Base-by-base conservation (phyloP, 2,329 filamentous ascomycete genomes). In the Aspergillus nomiae region DNA sequence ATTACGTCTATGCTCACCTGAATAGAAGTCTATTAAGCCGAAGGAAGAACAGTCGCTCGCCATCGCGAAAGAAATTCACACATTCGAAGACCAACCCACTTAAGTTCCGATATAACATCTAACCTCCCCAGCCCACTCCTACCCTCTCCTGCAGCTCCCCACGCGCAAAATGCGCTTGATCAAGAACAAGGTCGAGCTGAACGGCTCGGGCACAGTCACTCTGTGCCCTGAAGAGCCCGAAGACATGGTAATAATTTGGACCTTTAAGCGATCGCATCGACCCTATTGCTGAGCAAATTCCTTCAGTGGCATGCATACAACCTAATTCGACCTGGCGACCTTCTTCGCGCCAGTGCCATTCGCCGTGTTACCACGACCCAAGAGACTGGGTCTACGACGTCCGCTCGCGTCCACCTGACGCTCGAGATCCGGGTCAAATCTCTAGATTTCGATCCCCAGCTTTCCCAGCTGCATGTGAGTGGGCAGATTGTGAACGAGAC, bases 271-370 rank as follows among this genome's bases (percentile, higher is more conserved):
- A 51, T 51, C 19, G 19, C 48, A n/a, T 51, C 48, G 30, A 51
- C 48, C 28, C 28, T 43, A 48, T 50, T 21, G 14, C 50, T 24
- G 34, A 53, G 56, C 66, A 69, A 48, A 65, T 41, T 14, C 21
- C 46, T 53, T 43, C 65, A 89, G 87, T 92, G 90, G 90, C 89
- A 91, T 73, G 86, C 87, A 67, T 91, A 89, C 81, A 92, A 92
- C 76, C 83, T 92, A 46, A 90, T 92, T 71, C 85, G 87, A 60
- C 84, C 87, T 6, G 81, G 80, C 65, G 90, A 92, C 70, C 81
- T 86, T 56, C 82, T 92, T 43, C 86, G 86, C 67, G 89, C 89
- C 63, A 86, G 84, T 61, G 89, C 90, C 38, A 81, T 91, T 56
- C 89, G 90, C 54, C 86, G 87, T 64, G 84, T 92, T 6, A 85